Conservation (phyloP, 208 protist species). For the Herpetomonas samuelpessoai region DNA sequence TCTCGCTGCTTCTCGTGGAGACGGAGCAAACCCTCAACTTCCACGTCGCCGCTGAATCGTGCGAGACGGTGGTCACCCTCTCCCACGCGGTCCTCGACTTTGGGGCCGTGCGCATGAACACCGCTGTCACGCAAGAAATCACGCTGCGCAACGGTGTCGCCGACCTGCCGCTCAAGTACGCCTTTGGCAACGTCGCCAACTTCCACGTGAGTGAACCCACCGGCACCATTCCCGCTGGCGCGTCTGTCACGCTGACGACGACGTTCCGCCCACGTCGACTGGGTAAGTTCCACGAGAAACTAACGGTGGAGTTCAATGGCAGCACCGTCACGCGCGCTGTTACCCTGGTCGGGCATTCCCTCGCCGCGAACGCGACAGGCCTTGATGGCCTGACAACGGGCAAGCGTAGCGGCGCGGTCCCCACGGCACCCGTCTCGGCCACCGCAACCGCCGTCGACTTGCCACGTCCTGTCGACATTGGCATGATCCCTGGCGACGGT, state of each 20-base stretch:
- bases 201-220: slow-evolving; percentile 53
- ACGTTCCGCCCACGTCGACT: slow-evolving; percentile 83
- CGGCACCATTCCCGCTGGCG: slow-evolving; percentile 48
- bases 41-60: slow-evolving; percentile 61
- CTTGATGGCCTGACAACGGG: slow-evolving; percentile 27
- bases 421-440: slow-evolving; percentile 3
- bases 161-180: slow-evolving; percentile 76
- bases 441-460: slow-evolving; percentile 5
- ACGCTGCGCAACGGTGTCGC: slow-evolving; percentile 69
- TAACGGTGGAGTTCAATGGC: slow-evolving; percentile 72
- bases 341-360: slow-evolving; percentile 50
- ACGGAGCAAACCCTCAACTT: slow-evolving; percentile 82
- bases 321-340: slow-evolving; percentile 47
- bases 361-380: slow-evolving; percentile 10
- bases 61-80: slow-evolving; percentile 63
- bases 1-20: slow-evolving; percentile 81
- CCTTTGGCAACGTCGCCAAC: slow-evolving; percentile 69
- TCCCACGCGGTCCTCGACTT: slow-evolving; percentile 77
- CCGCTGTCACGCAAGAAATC: slow-evolving; percentile 37
- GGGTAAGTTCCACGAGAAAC: slow-evolving; percentile 53
- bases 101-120: slow-evolving; percentile 56
- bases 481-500: slow-evolving; percentile 82
- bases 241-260: slow-evolving; percentile 42
- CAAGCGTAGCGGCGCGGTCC: neutral
- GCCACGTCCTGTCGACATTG: slow-evolving; percentile 59